Base-by-base conservation (phyloP, 2,329 filamentous ascomycete species). In the Calonectria fujianensis region DNA sequence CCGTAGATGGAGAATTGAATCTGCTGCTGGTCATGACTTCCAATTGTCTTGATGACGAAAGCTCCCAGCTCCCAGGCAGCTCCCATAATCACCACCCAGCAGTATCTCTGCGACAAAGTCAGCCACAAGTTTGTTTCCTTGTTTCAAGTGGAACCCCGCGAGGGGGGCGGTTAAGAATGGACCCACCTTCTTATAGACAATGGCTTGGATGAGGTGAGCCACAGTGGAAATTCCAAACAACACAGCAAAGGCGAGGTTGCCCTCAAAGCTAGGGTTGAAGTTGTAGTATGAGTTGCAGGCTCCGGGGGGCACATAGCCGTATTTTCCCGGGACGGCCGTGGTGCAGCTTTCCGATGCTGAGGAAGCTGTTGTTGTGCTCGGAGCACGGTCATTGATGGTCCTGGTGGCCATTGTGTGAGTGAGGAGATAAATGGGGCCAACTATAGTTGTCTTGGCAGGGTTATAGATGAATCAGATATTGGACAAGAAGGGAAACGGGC, bases 61-160 rank as follows among this genome's bases (percentile, higher is more conserved):
- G 82, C 85, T 4, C 82, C 70, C 5, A 82, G 82, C 73, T 88
- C 85, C 85, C 85, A 88, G 0, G 77, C 32, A 0, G 76, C 83
- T 14, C 83, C 85, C 84, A 87, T 86, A 37, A 86, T 82, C 3
- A 86, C 66, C 13, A 87, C 85, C 85, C 85, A 87, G 72, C 80
- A 84, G 57, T 83, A 84, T 39, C 68, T 78, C 82, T 85, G 29
- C 18, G n/a, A 39, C 11, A 1, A 7, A 3, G 50, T 79, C 48
- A 79, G 57, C 10, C 3, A n/a, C 35, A 37, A 2, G 35, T n/a
- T 14, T 1, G 48, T 18, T 16, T 29, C 18, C 6, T 13, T 18
- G 5, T 1, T 16, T 37, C 7, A 3, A 65, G n/a, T 6, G 16
- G n/a, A 63, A 39, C 35, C 24, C 41, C n/a, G 32, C 8, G 8